A percentile compares a stretch with the other conserved stretches of the same genome.
Conservation (phyloP, 2,329 filamentous ascomycete species). For the Thielaviopsis populi region DNA sequence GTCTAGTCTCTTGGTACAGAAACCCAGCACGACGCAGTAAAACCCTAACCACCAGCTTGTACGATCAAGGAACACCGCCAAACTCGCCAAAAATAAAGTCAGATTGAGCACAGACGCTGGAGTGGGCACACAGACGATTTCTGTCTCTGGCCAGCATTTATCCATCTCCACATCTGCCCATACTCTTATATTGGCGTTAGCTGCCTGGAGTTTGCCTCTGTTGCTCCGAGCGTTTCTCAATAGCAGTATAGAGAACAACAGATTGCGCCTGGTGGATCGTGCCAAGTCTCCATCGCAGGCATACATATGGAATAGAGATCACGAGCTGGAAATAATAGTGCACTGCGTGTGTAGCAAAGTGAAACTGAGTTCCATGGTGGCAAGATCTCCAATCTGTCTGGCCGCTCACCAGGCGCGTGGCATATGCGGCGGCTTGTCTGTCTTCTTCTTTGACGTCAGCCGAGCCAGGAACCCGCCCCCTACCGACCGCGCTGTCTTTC, state of each 20-base stretch:
- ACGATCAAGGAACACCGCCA: not conserved
- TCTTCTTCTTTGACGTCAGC: slow-evolving; percentile 12
- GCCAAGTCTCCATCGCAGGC: too few relatives aligned
- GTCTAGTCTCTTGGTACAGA: not conserved
- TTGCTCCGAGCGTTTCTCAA: too few relatives aligned
- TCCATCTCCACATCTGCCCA: not conserved
- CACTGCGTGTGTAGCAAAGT: not conserved
- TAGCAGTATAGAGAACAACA: too few relatives aligned
- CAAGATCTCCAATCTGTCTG: not conserved
- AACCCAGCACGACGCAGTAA: not conserved
- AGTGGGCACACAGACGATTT: not conserved
- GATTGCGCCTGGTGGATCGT: too few relatives aligned
- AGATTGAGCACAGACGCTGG: not conserved
- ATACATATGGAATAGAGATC: too few relatives aligned
- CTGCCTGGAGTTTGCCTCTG: not conserved
- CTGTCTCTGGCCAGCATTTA: not conserved
- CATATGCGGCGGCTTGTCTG: slow-evolving; percentile 6
- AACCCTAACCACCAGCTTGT: not conserved
- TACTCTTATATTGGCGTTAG: not conserved
- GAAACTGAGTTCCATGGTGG: not conserved
- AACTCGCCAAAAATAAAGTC: not conserved
- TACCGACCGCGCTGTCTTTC: not conserved
- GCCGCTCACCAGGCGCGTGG: slow-evolving; percentile 5
- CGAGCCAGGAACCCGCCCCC: slow-evolving; percentile 6
- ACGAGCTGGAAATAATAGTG: too few relatives aligned